Percentiles rank a stretch among this genome's conserved stretches.
Conservation (phyloP, 257 asterid species). For the Capsicum baccatum region DNA sequence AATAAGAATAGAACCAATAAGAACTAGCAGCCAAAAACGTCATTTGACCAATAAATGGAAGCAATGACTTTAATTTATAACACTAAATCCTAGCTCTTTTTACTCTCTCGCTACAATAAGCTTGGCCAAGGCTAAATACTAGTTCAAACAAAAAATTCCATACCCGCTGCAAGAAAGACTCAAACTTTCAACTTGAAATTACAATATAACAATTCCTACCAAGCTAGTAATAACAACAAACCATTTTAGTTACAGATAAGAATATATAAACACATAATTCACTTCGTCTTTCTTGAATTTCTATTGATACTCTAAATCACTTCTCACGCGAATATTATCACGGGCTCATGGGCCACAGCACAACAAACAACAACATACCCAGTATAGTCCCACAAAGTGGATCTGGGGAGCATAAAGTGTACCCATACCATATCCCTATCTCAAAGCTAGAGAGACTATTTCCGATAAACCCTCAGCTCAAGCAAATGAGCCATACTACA, state of each 20-base stretch:
- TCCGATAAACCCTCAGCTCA: no score
- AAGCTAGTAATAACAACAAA: background rate
- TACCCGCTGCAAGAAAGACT: background rate
- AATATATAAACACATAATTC: background rate
- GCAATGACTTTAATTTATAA: background rate
- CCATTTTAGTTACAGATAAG: background rate
- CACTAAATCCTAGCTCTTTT: background rate
- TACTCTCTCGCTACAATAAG: background rate
- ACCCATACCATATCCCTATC: no score
- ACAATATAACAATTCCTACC: background rate
- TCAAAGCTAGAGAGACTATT: no score
- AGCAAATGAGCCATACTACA: background rate
- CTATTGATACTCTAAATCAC: background rate
- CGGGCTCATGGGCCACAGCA: background rate
- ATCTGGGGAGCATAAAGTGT: no score
- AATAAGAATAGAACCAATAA: background rate
- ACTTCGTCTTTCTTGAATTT: slow-evolving; percentile 2
- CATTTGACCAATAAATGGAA: background rate
- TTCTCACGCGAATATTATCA: background rate
- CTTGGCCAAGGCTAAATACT: background rate
- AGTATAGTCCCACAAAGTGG: no score
- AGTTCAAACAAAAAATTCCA: background rate
- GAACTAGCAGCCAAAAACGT: background rate
- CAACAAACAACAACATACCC: no score
- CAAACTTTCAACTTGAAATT: slow-evolving; percentile 18